These are phyloP conservation scores for Mucor irregularis DNA, from an alignment of 371 early-diverging fungal genomes.

Conservation along the genomic window DNA sequence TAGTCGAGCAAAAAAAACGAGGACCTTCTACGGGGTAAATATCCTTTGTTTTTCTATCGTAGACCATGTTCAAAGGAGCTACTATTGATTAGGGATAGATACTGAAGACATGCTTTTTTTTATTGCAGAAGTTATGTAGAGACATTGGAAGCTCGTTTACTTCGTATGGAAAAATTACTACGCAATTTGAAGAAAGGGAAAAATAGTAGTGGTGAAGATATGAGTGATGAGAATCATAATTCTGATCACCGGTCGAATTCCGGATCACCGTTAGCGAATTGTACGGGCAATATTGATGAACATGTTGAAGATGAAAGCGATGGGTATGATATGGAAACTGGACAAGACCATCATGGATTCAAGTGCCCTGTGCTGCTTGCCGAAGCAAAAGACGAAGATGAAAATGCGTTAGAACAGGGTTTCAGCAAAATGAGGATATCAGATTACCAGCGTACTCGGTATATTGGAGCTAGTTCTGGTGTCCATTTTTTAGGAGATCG, in stretches of 20 bases:
- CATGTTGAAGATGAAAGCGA: too few relatives aligned
- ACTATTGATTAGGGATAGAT: background rate
- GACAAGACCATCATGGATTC: too few relatives aligned
- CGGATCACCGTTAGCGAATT: background rate
- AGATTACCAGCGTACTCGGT: slow-evolving; percentile 43
- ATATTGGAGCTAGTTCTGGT: slow-evolving; percentile 40
- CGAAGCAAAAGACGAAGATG: background rate
- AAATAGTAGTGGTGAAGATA: background rate
- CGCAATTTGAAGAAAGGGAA: slow-evolving; percentile 9
- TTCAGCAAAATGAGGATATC: slow-evolving; percentile 26
- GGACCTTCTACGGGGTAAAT: slow-evolving; percentile 33
- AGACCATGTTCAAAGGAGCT: background rate
- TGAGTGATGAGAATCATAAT: background rate
- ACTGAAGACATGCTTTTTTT: background rate
- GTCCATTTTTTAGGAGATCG: slow-evolving; percentile 28
- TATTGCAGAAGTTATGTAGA: slow-evolving; percentile 30
- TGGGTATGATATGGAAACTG: too few relatives aligned
- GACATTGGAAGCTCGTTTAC: slow-evolving; percentile 30
- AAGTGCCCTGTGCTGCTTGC: too few relatives aligned
- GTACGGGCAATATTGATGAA: too few relatives aligned
- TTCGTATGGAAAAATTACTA: slow-evolving; percentile 38
- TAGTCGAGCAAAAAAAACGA: slow-evolving; percentile 39
- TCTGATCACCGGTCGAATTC: background rate
- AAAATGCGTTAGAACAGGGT: slow-evolving; percentile 14
- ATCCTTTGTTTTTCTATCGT: background rate